These are phyloP conservation scores for Rubia yunnanensis DNA, from an alignment of 257 asterid species.

Conservation along the genomic window DNA sequence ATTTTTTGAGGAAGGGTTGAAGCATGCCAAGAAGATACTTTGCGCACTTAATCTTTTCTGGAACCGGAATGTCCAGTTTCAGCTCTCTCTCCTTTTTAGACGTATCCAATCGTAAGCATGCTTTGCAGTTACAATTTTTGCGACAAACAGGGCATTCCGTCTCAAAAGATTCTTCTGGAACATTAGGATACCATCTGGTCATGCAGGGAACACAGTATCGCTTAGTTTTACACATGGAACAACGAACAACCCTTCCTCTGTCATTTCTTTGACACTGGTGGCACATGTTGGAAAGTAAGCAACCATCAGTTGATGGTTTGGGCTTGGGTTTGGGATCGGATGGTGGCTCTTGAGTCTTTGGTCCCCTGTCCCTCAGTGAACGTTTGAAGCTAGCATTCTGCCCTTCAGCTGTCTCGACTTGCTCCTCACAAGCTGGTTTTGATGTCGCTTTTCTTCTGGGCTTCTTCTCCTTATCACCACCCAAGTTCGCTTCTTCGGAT, in stretches of 20 bases:
- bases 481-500: not conserved
- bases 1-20: conserved; percentile 58
- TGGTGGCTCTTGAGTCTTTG: conserved; percentile 1
- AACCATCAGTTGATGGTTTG: conserved; percentile 11
- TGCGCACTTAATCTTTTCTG: conserved; percentile 41
- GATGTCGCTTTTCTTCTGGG: conserved; percentile 12
- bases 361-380: not conserved
- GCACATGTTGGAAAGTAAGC: conserved; percentile 39
- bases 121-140: conserved; percentile 81
- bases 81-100: conserved; percentile 37
- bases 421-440: not conserved
- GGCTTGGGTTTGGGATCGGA: not conserved
- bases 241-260: conserved; percentile 70
- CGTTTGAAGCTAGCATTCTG: not conserved
- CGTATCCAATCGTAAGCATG: conserved; percentile 63
- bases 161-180: conserved; percentile 59
- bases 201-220: conserved; percentile 79
- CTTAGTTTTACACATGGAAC: conserved; percentile 48
- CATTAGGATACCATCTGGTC: conserved; percentile 66
- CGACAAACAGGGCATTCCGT: conserved; percentile 78
- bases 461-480: conserved; percentile 17
- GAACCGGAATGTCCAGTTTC: conserved; percentile 20
- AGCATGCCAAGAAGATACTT: conserved; percentile 47
- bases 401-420: not conserved
- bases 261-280: conserved; percentile 91